Base-by-base conservation (phyloP, 2,329 filamentous ascomycete species). In the Nectriaceae sp. region DNA sequence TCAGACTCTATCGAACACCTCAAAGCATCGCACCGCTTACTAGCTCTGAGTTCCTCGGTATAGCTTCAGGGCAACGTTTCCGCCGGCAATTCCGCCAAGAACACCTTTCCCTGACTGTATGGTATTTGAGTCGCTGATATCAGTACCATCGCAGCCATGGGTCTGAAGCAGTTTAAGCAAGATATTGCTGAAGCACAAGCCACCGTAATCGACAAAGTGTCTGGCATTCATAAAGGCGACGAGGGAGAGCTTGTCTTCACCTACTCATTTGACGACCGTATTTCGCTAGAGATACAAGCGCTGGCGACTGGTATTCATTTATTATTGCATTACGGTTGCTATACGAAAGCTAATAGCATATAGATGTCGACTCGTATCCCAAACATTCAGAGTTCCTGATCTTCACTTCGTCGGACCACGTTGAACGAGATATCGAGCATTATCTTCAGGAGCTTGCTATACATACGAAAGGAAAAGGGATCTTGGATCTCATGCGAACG, bases 241-340 rank as follows among this genome's bases (percentile, higher is more conserved):
- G 87, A 93, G 65, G 89, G 88, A 42, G 83, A 88, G 47, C 75
- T 95, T 47, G 77, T 77, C 13, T 87, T 93, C 64, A 74, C 68
- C 4, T 88, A 73, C 51, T 53, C 46, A 10, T 64, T 70, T 44
- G 39, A 61, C 3, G 37, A 42, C 6, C 47, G 71, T 3, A 33
- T 50, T 1, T 53, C 64, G 15, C 48, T 78, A 4, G 57, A 67
- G 19, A 64, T 79, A 6, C 71, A 65, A 16, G 63, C 71, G 4
- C 58, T 74, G 5, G 66, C 61, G 21, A 63, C 68, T 56, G 66
- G 71, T 69, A 50, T 56, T 60, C 61, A 10, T 31, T 18, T 18
- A n/a, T n/a, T n/a, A n/a, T n/a, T n/a, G n/a, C n/a, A n/a, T n/a
- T n/a, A n/a, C n/a, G n/a, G n/a, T n/a, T 26, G 11, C 19, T 19